phyloP scores from a whole-genome alignment of 345 rosid species.

The Rubroshorea leprosula region DNA sequence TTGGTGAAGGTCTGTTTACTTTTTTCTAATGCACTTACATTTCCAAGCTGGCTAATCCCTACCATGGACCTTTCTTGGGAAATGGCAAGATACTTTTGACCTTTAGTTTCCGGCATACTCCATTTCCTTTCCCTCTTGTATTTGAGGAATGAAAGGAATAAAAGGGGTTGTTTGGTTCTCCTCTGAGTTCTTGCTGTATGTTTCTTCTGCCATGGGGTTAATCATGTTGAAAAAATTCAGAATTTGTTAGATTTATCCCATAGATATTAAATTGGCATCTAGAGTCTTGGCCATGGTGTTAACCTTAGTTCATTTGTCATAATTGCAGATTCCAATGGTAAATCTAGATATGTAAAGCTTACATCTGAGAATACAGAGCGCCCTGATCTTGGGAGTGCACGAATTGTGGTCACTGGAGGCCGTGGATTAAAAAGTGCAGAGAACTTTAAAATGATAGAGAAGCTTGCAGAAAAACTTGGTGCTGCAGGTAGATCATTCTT shows the following conservation, averaged over 20 bases:
- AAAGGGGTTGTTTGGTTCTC: background rate
- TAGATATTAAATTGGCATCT: too few relatives aligned
- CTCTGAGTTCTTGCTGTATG: conserved; percentile 3
- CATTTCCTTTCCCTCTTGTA: too few relatives aligned
- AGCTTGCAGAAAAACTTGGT: conserved; percentile 94
- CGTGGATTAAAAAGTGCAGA: conserved; percentile 84
- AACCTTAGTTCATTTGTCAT: conserved; percentile 1
- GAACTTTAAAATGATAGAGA: conserved; percentile 89
- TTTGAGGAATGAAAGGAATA: too few relatives aligned
- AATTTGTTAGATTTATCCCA: background rate
- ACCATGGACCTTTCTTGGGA: background rate
- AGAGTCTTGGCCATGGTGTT: background rate
- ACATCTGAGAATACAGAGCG: conserved; percentile 79
- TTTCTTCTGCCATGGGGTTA: conserved; percentile 6
- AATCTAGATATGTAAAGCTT: conserved; percentile 59
- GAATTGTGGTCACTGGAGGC: conserved; percentile 85
- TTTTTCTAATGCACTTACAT: conserved; percentile 12
- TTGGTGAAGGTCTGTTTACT: conserved; percentile 63
- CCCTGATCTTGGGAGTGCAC: conserved; percentile 96
- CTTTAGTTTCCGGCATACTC: too few relatives aligned
- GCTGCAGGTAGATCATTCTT: conserved; percentile 68
- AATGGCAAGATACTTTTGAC: too few relatives aligned
- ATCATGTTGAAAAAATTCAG: too few relatives aligned
- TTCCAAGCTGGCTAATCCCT: conserved; percentile 9
- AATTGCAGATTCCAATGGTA: conserved; percentile 52